Evolutionary conservation across 164 flowering plant genomes (phyloP).

Genomic region (Dillenia suffruticosa): DNA sequence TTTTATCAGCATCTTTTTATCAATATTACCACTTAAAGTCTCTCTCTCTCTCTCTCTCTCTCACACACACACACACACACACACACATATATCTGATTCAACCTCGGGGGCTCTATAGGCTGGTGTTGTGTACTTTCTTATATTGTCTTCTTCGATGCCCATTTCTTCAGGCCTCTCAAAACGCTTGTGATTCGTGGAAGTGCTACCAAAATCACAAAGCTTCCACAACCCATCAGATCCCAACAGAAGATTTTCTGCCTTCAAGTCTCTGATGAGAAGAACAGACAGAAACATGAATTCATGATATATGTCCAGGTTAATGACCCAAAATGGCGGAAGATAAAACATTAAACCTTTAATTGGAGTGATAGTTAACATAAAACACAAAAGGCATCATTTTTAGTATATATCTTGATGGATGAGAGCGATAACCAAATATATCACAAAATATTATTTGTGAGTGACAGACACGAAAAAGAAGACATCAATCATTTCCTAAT

Average conservation of each 20-base stretch:
- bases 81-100: constrained; percentile 3
- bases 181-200: constrained; percentile 90
- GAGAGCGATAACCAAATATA: too few relatives aligned
- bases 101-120: constrained; percentile 99
- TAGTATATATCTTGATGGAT: too few relatives aligned
- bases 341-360: too few relatives aligned
- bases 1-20: constrained; percentile 17
- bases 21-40: neutral
- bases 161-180: constrained; percentile 97
- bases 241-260: constrained; percentile 89
- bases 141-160: constrained; percentile 99
- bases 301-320: neutral
- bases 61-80: too few relatives aligned
- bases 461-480: too few relatives aligned
- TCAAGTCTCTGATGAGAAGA: constrained; percentile 65
- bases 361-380: too few relatives aligned
- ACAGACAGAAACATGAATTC: neutral
- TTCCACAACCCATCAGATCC: constrained; percentile 93
- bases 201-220: constrained; percentile 97
- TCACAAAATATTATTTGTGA: too few relatives aligned
- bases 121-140: constrained; percentile 96
- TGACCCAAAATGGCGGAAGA: too few relatives aligned
- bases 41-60: too few relatives aligned
- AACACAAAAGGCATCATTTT: too few relatives aligned
- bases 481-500: too few relatives aligned